These are phyloP conservation scores for Vachellia pachyceras DNA, from an alignment of 306 rosid genomes.

Conservation along the genomic window DNA sequence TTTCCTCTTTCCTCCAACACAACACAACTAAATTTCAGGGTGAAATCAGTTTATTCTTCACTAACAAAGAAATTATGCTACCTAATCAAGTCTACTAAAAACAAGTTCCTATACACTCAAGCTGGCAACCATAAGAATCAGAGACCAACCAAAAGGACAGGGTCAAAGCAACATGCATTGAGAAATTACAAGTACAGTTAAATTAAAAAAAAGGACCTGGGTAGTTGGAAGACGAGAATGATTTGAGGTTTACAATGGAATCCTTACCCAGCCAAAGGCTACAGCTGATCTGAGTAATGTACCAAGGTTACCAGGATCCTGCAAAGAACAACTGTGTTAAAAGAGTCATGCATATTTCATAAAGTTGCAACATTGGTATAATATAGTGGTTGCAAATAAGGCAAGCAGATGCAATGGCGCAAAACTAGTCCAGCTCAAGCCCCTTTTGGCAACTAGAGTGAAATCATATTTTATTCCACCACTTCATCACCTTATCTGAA, in stretches of 20 bases:
- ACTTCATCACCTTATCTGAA: neutral
- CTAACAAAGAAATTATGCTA: slow-evolving; percentile 9
- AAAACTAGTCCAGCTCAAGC: slow-evolving; percentile 2
- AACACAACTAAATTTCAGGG: neutral
- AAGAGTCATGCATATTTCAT: slow-evolving; percentile 41
- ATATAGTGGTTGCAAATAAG: slow-evolving; percentile 11
- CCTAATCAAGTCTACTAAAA: neutral
- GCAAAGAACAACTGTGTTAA: slow-evolving; percentile 46
- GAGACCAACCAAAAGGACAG: slow-evolving; percentile 16
- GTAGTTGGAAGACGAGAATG: slow-evolving; percentile 25
- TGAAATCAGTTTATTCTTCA: slow-evolving; percentile 22
- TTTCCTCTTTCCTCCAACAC: slow-evolving; percentile 3
- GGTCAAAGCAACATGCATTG: slow-evolving; percentile 7
- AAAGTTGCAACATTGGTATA: slow-evolving; percentile 13
- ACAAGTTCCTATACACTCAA: slow-evolving; percentile 1
- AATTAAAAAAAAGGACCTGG: slow-evolving; percentile 15
- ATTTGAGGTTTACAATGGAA: slow-evolving; percentile 16
- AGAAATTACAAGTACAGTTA: neutral
- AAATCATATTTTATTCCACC: neutral
- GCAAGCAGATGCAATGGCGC: slow-evolving; percentile 5
- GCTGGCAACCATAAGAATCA: slow-evolving; percentile 10
- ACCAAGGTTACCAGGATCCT: slow-evolving; percentile 97
- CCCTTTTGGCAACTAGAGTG: slow-evolving; percentile 8
- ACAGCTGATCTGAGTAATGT: slow-evolving; percentile 85
- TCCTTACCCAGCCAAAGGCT: slow-evolving; percentile 91